Conservation (phyloP, 1,284 basidiomycete genomes). For the Taiwanofungus camphoratus region DNA sequence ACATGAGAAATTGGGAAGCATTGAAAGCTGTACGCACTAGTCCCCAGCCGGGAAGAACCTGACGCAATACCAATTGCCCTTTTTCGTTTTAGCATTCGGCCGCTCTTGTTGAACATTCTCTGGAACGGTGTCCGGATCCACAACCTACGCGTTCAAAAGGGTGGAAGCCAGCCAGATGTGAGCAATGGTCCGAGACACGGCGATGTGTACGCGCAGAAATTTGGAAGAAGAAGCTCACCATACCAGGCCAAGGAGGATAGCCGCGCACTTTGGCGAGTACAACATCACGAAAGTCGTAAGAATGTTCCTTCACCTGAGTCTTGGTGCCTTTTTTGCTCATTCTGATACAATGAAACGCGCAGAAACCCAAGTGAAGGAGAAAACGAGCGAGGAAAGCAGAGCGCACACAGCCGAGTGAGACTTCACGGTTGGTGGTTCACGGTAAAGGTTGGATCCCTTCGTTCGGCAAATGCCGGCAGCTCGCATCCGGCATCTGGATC, state of each 20-base stretch:
- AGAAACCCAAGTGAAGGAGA: slow-evolving; percentile 1
- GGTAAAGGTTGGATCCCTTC: slow-evolving; percentile 22
- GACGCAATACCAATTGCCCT: slow-evolving; percentile 70
- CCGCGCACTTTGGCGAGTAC: slow-evolving; percentile 93
- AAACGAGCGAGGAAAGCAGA: slow-evolving; percentile 8
- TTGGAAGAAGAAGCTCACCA: slow-evolving; percentile 41
- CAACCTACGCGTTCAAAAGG: slow-evolving; percentile 45
- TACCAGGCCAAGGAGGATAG: slow-evolving; percentile 89
- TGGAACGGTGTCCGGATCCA: slow-evolving; percentile 66
- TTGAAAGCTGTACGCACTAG: slow-evolving; percentile 60
- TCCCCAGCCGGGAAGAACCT: slow-evolving; percentile 90
- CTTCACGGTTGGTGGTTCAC: slow-evolving; percentile 19
- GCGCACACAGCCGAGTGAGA: slow-evolving; percentile 14
- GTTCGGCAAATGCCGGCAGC: slow-evolving; percentile 21
- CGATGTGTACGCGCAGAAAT: slow-evolving; percentile 11
- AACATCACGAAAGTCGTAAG: slow-evolving; percentile 66
- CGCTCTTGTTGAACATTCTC: slow-evolving; percentile 59
- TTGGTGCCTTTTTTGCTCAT: slow-evolving; percentile 61
- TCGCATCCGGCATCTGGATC: slow-evolving; percentile 16
- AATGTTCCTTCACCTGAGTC: slow-evolving; percentile 35
- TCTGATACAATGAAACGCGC: slow-evolving; percentile 10
- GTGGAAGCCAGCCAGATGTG: slow-evolving; percentile 5
- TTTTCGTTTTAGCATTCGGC: slow-evolving; percentile 54
- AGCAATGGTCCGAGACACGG: slow-evolving; percentile 9
- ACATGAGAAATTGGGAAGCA: too few species aligned